A percentile compares a stretch with the other conserved stretches of the same genome.
These are phyloP conservation scores for Plantago ovata DNA, from an alignment of 257 asterid genomes.

Conservation along the genomic window DNA sequence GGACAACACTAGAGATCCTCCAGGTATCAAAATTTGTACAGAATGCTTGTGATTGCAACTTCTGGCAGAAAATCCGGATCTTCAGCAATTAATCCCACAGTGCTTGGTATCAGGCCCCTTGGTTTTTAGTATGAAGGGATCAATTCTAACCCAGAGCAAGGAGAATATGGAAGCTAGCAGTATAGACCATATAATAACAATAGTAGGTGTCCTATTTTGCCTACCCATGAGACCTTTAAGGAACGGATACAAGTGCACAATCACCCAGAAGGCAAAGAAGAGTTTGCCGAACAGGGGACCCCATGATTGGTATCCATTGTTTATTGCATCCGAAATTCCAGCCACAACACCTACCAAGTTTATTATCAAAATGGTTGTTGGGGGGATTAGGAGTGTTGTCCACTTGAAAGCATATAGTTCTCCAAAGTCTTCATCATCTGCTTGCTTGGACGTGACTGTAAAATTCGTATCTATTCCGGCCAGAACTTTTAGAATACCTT, in stretches of 20 bases:
- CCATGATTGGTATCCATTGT: conserved; percentile 86
- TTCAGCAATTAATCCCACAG: conserved; percentile 83
- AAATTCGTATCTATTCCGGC: conserved; percentile 92
- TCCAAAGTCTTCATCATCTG: conserved; percentile 81
- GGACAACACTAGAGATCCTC: conserved; percentile 25
- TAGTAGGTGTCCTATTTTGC: conserved; percentile 89
- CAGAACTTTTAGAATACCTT: conserved; percentile 70
- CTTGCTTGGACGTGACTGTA: conserved; percentile 79
- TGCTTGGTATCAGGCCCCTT: conserved; percentile 78
- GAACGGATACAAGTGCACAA: conserved; percentile 88
- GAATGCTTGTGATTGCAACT: conserved; percentile 12
- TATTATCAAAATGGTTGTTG: conserved; percentile 73
- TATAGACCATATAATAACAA: conserved; percentile 81
- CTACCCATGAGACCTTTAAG: conserved; percentile 87
- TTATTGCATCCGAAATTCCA: conserved; percentile 83
- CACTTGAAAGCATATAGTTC: conserved; percentile 86
- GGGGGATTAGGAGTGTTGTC: conserved; percentile 92
- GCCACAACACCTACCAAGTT: conserved; percentile 93
- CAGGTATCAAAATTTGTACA: conserved; percentile 21
- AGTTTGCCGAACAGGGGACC: conserved; percentile 91
- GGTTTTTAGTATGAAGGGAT: conserved; percentile 68
- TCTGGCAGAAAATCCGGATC: conserved; percentile 2
- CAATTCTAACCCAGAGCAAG: conserved; percentile 84
- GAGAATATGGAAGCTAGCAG: conserved; percentile 89
- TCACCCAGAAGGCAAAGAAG: conserved; percentile 92